Percentiles rank a stretch among this genome's conserved stretches.
These are phyloP conservation scores for Eucalyptus guilfoylei DNA, from an alignment of 345 rosid species.

Conservation along the genomic window DNA sequence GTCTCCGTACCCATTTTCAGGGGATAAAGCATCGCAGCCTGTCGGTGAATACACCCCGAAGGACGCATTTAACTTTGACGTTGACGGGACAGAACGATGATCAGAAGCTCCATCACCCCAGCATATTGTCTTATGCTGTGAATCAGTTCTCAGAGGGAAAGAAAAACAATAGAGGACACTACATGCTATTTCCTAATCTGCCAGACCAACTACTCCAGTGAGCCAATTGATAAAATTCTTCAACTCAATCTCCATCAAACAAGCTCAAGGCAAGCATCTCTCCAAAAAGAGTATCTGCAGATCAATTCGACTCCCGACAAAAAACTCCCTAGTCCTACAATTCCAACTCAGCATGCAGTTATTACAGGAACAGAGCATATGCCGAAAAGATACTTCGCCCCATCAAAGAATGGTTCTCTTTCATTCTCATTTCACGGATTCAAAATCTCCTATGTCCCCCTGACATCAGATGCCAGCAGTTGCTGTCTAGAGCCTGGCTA, in stretches of 20 bases:
- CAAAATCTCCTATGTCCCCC: neutral
- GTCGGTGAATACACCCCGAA: neutral
- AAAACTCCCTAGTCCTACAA: neutral
- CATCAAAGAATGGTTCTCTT: neutral
- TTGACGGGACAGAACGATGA: neutral
- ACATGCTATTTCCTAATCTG: neutral
- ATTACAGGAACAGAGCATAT: neutral
- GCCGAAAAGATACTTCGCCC: neutral
- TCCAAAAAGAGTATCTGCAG: neutral
- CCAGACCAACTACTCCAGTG: neutral
- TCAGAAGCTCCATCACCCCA: neutral
- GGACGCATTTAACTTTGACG: neutral
- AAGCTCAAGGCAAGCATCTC: neutral
- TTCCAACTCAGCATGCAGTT: neutral
- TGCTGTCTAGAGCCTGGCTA: neutral
- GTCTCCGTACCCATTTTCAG: neutral
- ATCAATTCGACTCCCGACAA: neutral
- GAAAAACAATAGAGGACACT: neutral
- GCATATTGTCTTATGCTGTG: neutral
- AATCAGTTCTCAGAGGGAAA: neutral
- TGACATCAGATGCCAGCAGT: neutral
- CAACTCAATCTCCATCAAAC: neutral
- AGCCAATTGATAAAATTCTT: neutral
- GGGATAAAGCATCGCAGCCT: neutral
- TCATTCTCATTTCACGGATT: neutral